Evolutionary conservation across 2,329 filamentous ascomycete species (phyloP), one percentile per base, ranked within the genome.

Genomic region (Fusarium tjaetaba): DNA sequence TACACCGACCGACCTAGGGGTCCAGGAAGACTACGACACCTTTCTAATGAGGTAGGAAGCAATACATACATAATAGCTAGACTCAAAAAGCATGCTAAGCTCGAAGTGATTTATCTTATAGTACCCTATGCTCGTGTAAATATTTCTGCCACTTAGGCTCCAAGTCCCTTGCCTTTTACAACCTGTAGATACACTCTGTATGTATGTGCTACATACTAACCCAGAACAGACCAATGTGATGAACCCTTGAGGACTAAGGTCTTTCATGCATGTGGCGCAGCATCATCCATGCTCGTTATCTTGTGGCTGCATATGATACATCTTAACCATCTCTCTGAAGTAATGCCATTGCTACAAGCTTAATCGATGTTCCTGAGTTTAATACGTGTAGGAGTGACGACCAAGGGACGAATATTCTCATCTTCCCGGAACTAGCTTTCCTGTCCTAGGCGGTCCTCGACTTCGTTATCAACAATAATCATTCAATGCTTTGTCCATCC

Each of bases 211-310:
- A 42, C 26, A n/a, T 38, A 45, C 26, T 63, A 36, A 26, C 42
- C 34, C 26, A 38, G n/a, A 45, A 53, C 22, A n/a, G 55, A 34
- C 39, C 26, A 24, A 26, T 32, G 46, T 24, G 57, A 56, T 56
- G 58, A 68, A 61, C 38, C 56, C 34, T 24, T 41, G 30, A 42
- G 52, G n/a, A 48, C 26, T 32, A 34, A 62, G 30, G 45, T 56
- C 51, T 68, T 72, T 41, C 24, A 56, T 45, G 42, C 55, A 42
- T 69, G 68, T 73, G 71, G 68, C 71, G 69, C 55, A 68, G 53
- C 41, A 41, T 15, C 48, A 52, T 71, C 26, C 48, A 57, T 64
- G 30, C 45, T 45, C 36, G 48, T 48, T 56, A 30, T 60, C 49
- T 49, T 61, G 71, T 68, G 71, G 67, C 71, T 68, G 63, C 55